Evolutionary conservation across 2,329 filamentous ascomycete species (phyloP).

Genomic region (Fusarium buharicum): DNA sequence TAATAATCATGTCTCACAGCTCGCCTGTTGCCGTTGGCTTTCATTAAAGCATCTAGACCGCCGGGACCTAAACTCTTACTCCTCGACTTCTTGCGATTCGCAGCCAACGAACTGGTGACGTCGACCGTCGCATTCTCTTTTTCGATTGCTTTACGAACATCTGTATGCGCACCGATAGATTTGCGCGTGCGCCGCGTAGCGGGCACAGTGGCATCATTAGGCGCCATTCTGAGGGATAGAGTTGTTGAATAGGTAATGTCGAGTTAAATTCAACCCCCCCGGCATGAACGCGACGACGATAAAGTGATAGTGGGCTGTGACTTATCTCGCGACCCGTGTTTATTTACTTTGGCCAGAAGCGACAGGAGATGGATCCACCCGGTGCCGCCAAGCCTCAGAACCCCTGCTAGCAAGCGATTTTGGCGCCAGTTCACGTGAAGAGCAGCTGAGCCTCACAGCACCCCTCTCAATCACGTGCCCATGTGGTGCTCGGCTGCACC

Average conservation of each 20-base stretch:
- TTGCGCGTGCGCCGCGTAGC: conserved; percentile 71
- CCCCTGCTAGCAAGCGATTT: background rate
- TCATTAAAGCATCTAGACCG: conserved; percentile 83
- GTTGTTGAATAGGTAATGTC: conserved; percentile 28
- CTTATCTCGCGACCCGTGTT: conserved; percentile 49
- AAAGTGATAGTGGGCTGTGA: conserved; percentile 41
- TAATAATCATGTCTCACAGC: conserved; percentile 67
- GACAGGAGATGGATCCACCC: conserved; percentile 40
- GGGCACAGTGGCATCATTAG: conserved; percentile 61
- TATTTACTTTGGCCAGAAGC: conserved; percentile 53
- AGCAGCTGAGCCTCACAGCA: background rate
- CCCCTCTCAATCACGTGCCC: conserved; percentile 44
- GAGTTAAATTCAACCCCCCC: conserved; percentile 30
- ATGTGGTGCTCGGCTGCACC: conserved; percentile 42
- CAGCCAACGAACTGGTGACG: conserved; percentile 63
- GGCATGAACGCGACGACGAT: conserved; percentile 35
- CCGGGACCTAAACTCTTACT: conserved; percentile 98
- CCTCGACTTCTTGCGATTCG: conserved; percentile 75
- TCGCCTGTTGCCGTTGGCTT: conserved; percentile 78
- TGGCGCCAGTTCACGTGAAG: conserved; percentile 38
- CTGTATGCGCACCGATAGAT: conserved; percentile 73
- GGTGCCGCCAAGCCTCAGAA: conserved; percentile 6
- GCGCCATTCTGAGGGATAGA: conserved; percentile 47
- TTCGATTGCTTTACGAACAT: conserved; percentile 64
- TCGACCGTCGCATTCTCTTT: conserved; percentile 84